phyloP scores from a whole-genome alignment of 2,329 filamentous ascomycete genomes.

The Fusarium praegraminearum region DNA sequence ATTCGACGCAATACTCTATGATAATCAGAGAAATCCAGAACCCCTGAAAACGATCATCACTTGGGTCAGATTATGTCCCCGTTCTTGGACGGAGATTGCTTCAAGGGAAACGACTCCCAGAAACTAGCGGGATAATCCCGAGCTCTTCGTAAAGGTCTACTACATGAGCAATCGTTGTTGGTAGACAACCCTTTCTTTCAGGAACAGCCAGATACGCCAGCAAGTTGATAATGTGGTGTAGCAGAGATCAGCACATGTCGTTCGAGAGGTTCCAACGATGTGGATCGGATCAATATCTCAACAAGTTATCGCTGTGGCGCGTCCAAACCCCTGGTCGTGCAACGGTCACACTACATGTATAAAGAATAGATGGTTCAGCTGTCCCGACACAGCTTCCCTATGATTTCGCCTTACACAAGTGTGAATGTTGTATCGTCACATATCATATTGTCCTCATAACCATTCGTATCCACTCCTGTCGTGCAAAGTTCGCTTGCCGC shows the following conservation, averaged over 20 bases:
- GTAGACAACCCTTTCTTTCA: background rate
- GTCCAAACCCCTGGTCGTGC: conserved; percentile 30
- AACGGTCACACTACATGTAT: conserved; percentile 30
- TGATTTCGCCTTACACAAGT: background rate
- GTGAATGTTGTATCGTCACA: conserved; percentile 10
- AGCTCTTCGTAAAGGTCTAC: conserved; percentile 7
- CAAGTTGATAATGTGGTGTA: background rate
- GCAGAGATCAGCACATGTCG: background rate
- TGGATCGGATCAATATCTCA: conserved; percentile 30
- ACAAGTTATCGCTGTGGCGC: conserved; percentile 4
- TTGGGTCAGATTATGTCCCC: conserved; percentile 15
- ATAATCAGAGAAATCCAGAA: background rate
- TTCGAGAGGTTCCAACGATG: conserved; percentile 30
- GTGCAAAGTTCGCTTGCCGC: conserved; percentile 20
- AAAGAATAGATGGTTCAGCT: conserved; percentile 14
- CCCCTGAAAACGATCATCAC: conserved; percentile 9
- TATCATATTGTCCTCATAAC: conserved; percentile 10
- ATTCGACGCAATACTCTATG: conserved; percentile 18
- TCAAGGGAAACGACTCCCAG: conserved; percentile 3
- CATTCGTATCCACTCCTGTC: conserved; percentile 21
- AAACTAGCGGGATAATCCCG: conserved; percentile 21
- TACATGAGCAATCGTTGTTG: background rate
- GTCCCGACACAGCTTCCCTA: background rate
- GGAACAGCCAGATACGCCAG: background rate
- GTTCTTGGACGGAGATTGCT: conserved; percentile 31